These are phyloP conservation scores for Starmerella gropengiesseri DNA, from an alignment of 805 yeast genomes.

Conservation along the genomic window DNA sequence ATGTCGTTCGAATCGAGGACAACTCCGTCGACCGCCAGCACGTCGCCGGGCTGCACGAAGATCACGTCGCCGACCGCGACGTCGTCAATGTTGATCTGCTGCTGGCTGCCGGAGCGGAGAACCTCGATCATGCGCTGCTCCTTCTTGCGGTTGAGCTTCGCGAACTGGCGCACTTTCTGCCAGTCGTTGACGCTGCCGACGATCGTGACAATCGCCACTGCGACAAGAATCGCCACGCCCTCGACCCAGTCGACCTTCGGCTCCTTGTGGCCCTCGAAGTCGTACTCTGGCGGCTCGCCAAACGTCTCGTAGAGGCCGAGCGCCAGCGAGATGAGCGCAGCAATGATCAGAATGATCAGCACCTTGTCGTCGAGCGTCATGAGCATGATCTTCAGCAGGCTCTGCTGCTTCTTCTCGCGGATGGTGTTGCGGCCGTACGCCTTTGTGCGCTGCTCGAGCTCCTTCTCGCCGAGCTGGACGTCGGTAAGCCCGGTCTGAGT, in stretches of 20 bases:
- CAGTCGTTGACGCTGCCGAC: slow-evolving; percentile 96
- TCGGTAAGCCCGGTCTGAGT: slow-evolving; percentile 27
- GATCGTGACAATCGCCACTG: slow-evolving; percentile 76
- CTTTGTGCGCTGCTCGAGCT: slow-evolving; percentile 31
- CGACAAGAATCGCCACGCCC: slow-evolving; percentile 93
- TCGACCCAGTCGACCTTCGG: slow-evolving; percentile 97
- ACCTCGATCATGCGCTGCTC: slow-evolving; percentile 74
- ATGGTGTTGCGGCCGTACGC: slow-evolving; percentile 59
- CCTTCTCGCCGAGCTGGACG: slow-evolving; percentile 21
- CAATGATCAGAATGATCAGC: slow-evolving; percentile 66
- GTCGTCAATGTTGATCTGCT: slow-evolving; percentile 58
- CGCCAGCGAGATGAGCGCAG: slow-evolving; percentile 82
- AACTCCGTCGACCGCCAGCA: slow-evolving; percentile 80
- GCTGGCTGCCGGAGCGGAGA: slow-evolving; percentile 58
- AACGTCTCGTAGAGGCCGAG: slow-evolving; percentile 86
- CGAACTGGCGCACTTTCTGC: slow-evolving; percentile 90
- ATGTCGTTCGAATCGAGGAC: slow-evolving; percentile 56
- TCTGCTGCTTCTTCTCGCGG: slow-evolving; percentile 61
- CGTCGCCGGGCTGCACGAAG: slow-evolving; percentile 82
- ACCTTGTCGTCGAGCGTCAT: slow-evolving; percentile 89
- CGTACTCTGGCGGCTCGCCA: slow-evolving; percentile 69
- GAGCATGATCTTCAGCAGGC: slow-evolving; percentile 56
- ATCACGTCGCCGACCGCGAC: slow-evolving; percentile 80
- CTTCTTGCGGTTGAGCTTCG: slow-evolving; percentile 75
- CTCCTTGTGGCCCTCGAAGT: slow-evolving; percentile 60